Evolutionary conservation across 2,329 filamentous ascomycete genomes (phyloP), one percentile per base, ranked within the genome.

Genomic region (Teratosphaeria nubilosa): DNA sequence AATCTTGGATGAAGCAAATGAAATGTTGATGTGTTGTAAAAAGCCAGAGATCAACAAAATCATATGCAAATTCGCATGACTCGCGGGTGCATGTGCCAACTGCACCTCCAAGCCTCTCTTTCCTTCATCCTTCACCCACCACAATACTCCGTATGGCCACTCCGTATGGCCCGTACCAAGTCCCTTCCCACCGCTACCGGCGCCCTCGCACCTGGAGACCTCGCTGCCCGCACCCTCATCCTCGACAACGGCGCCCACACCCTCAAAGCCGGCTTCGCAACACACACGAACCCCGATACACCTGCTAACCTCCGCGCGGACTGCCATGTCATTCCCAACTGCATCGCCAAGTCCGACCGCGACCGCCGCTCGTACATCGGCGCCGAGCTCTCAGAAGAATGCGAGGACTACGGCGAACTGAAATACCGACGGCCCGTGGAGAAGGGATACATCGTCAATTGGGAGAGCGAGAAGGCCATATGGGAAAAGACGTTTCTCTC

Each of bases 391-490:
- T 20, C 41, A 25, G 82, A 86, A 9, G 80, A 84, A 59, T 95
- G 92, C 73, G 86, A 82, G 63, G 92, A 99, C 69, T 96, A 90
- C 76, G 90, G 91, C 63, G 92, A 96, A 72, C 84, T 95, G 22
- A 82, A 84, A 9, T 96, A 96, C 68, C 83, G 92, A 1, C 80
- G 92, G 0, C 94, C 94, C 0, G 88, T 97, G 1, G 94, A 99
- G 73, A 95, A 91, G 73, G 94, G 94, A 7, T 97, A 89, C 69
- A 80, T 97, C 54, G 91, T 97, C 61, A 96, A 92, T 70, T 99
- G 94, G 94, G 94, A 99, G 73, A 86, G 88, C 0, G 84, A 99
- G 76, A 92, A 90, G 74, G 91, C 94, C 69, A 90, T 99, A 55
- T 99, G 94, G 94, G 91, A 96, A 68, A 84, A 86, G 65, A 86